phyloP scores from a whole-genome alignment of 768 basidiomycete genomes.

The Pulveroboletus sp. region DNA sequence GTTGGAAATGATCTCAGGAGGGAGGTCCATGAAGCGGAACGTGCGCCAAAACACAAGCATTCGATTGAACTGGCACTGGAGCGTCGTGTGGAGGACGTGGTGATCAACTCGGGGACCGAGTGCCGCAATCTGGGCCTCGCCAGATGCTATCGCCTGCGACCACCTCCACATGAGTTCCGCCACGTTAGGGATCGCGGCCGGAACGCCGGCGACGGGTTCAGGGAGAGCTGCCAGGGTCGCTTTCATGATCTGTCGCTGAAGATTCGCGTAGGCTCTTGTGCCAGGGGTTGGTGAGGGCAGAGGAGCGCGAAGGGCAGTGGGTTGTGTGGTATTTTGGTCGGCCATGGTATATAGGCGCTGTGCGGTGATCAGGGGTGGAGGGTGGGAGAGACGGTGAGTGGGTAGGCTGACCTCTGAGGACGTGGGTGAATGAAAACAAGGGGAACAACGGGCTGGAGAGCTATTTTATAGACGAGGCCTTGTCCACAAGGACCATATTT shows the following conservation, averaged over 20 bases:
- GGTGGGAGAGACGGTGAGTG: not conserved
- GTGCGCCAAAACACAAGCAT: slow-evolving; percentile 34
- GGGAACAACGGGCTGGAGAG: not conserved
- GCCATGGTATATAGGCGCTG: slow-evolving; percentile 17
- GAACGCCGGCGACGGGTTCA: slow-evolving; percentile 13
- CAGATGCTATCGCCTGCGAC: slow-evolving; percentile 13
- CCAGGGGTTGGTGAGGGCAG: slow-evolving; percentile 18
- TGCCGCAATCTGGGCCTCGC: slow-evolving; percentile 19
- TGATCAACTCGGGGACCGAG: slow-evolving; percentile 18
- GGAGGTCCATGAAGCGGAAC: slow-evolving; percentile 61
- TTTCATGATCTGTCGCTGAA: slow-evolving; percentile 19
- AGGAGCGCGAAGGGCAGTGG: slow-evolving; percentile 6
- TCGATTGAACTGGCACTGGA: slow-evolving; percentile 18
- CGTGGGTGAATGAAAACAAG: not conserved
- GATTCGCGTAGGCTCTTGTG: slow-evolving; percentile 12
- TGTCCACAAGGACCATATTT: slow-evolving; percentile 31
- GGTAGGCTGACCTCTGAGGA: slow-evolving; percentile 4
- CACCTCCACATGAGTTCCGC: slow-evolving; percentile 10
- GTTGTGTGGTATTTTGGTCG: slow-evolving; percentile 5
- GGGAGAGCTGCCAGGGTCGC: slow-evolving; percentile 15
- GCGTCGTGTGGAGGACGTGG: slow-evolving; percentile 11
- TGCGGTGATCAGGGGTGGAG: not conserved
- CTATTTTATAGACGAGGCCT: slow-evolving; percentile 22
- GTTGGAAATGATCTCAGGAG: slow-evolving; percentile 59
- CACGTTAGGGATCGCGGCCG: slow-evolving; percentile 1